These are phyloP conservation scores for Exophiala xenobiotica DNA, from an alignment of 2,329 filamentous ascomycete species.

Conservation along the genomic window DNA sequence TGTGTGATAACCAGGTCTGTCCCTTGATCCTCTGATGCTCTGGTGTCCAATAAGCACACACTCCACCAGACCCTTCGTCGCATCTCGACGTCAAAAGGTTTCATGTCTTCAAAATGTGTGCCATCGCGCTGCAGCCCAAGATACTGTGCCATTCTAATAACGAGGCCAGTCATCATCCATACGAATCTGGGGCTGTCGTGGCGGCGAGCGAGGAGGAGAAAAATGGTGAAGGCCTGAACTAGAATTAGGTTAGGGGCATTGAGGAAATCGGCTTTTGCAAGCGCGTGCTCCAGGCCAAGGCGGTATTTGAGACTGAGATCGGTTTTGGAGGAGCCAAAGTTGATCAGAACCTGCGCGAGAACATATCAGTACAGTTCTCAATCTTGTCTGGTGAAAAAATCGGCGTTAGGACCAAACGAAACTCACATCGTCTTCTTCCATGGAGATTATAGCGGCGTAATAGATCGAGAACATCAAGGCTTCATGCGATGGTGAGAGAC, in stretches of 20 bases:
- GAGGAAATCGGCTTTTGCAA: slow-evolving; percentile 56
- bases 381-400: not conserved
- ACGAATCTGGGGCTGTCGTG: slow-evolving; percentile 44
- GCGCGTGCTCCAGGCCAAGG: slow-evolving; percentile 54
- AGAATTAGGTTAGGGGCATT: slow-evolving; percentile 55
- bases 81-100: slow-evolving; percentile 50
- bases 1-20: slow-evolving; percentile 59
- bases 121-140: slow-evolving; percentile 48
- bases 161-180: slow-evolving; percentile 43
- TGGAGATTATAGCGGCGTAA: slow-evolving; percentile 55
- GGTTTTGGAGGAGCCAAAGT: slow-evolving; percentile 47
- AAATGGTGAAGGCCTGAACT: slow-evolving; percentile 57
- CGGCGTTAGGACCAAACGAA: not conserved
- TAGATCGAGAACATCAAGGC: slow-evolving; percentile 48
- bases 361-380: slow-evolving; percentile 3
- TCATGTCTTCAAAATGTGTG: slow-evolving; percentile 48
- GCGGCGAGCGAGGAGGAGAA: slow-evolving; percentile 56
- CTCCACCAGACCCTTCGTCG: slow-evolving; percentile 39
- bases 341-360: slow-evolving; percentile 21
- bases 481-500: slow-evolving; percentile 47
- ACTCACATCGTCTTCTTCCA: slow-evolving; percentile 58
- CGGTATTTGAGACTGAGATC: slow-evolving; percentile 51
- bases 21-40: slow-evolving; percentile 62
- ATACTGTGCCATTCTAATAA: slow-evolving; percentile 40
- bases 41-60: slow-evolving; percentile 55